A percentile compares a stretch with the other conserved stretches of the same genome.
Evolutionary conservation across 306 rosid species (phyloP).

Genomic region (Dryas octopetala): DNA sequence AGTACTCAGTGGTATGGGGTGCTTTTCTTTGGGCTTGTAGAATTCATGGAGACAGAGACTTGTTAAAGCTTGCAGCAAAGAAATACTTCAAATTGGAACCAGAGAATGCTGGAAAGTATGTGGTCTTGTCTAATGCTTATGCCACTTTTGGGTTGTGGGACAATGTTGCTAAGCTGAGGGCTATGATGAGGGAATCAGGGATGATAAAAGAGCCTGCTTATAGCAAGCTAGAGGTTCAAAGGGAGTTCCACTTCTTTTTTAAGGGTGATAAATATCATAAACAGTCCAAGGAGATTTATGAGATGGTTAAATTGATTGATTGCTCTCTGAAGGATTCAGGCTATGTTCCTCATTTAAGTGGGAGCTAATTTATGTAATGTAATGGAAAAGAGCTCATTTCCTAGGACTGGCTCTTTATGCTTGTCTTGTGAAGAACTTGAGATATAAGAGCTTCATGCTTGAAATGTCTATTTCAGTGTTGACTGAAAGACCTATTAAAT

Average conservation of each 20-base stretch:
- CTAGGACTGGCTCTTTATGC: constrained; percentile 10
- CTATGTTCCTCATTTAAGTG: constrained; percentile 44
- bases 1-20: constrained; percentile 71
- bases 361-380: constrained; percentile 17
- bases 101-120: constrained; percentile 57
- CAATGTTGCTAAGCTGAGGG: constrained; percentile 57
- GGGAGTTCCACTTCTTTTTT: constrained; percentile 47
- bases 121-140: constrained; percentile 70
- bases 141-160: constrained; percentile 73
- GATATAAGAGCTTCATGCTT: not conserved
- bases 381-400: constrained; percentile 18
- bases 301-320: constrained; percentile 46
- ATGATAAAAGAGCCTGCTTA: constrained; percentile 72
- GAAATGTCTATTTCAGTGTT: not conserved
- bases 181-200: constrained; percentile 53
- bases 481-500: not conserved
- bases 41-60: constrained; percentile 57
- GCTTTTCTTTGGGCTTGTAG: constrained; percentile 73
- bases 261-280: constrained; percentile 53
- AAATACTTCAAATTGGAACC: constrained; percentile 55
- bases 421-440: not conserved
- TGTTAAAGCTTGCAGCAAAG: constrained; percentile 63
- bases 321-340: constrained; percentile 47
- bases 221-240: constrained; percentile 73
- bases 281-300: constrained; percentile 50